Conservation (phyloP, 2,329 filamentous ascomycete genomes). For the Monilinia aucupariae region DNA sequence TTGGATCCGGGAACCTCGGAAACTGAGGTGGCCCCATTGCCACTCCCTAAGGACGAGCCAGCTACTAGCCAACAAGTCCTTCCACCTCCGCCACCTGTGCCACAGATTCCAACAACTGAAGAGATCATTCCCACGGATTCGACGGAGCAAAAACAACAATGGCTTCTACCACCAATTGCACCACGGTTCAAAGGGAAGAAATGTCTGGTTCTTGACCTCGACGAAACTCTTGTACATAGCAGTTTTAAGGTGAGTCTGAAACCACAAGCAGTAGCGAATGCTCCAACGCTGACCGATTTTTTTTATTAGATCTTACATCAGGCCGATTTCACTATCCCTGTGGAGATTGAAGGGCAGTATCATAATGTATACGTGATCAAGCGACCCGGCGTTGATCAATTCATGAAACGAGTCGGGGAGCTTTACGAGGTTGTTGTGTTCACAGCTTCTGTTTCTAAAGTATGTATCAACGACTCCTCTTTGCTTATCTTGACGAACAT, state of each 20-base stretch:
- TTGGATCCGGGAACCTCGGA: constrained; percentile 25
- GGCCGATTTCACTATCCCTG: constrained; percentile 97
- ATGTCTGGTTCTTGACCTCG: constrained; percentile 89
- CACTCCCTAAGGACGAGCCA: constrained; percentile 25
- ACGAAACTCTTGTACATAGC: constrained; percentile 95
- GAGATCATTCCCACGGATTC: constrained; percentile 25
- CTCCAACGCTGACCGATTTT: background rate
- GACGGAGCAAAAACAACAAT: constrained; percentile 34
- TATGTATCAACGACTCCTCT: constrained; percentile 38
- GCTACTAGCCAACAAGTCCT: constrained; percentile 23
- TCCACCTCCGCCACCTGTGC: constrained; percentile 27
- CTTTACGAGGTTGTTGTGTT: constrained; percentile 98
- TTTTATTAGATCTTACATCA: constrained; percentile 77
- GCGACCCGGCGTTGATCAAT: constrained; percentile 94
- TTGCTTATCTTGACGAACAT: constrained; percentile 1
- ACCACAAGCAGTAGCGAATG: constrained; percentile 12
- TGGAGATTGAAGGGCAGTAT: constrained; percentile 97
- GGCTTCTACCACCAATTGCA: constrained; percentile 72
- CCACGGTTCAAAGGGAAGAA: constrained; percentile 82
- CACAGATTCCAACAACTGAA: constrained; percentile 28
- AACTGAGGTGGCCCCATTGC: constrained; percentile 26
- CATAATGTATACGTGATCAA: constrained; percentile 99
- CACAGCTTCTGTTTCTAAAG: constrained; percentile 96
- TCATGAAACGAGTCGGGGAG: constrained; percentile 98
- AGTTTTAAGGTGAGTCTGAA: constrained; percentile 78